Conservation (phyloP, 2,329 filamentous ascomycete genomes). For the Daldinia eschscholtzii region DNA sequence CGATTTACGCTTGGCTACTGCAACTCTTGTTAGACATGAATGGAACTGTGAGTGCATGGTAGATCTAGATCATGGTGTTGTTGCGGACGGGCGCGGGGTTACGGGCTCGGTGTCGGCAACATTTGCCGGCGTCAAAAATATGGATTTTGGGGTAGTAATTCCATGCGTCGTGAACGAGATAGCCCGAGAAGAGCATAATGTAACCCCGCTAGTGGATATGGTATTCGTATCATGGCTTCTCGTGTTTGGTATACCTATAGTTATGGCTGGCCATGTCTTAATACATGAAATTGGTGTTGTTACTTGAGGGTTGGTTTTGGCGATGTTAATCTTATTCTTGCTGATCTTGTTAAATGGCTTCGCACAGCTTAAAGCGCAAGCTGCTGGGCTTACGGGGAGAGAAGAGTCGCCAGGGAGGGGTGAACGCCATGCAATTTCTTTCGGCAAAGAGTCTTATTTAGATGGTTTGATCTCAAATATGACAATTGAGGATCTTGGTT, state of each 20-base stretch:
- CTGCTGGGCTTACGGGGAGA: neutral
- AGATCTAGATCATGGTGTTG: conserved; percentile 1
- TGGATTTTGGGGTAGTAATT: conserved; percentile 13
- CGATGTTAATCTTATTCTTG: conserved; percentile 17
- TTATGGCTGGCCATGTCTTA: conserved; percentile 2
- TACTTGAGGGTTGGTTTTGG: neutral
- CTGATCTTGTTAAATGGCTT: conserved; percentile 12
- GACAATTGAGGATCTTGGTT: conserved; percentile 52
- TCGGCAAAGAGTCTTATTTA: conserved; percentile 48
- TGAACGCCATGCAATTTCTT: neutral
- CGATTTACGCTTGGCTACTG: conserved; percentile 6
- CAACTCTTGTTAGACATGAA: neutral
- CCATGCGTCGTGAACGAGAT: conserved; percentile 15
- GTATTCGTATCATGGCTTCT: neutral
- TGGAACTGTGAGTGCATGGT: neutral
- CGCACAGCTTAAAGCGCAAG: conserved; percentile 12
- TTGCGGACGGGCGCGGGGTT: neutral
- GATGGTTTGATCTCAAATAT: conserved; percentile 50
- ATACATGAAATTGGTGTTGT: neutral
- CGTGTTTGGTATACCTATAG: conserved; percentile 3
- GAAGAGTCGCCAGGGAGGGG: neutral
- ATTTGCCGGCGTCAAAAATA: conserved; percentile 13
- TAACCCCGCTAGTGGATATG: conserved; percentile 26
- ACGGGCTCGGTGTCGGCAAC: conserved; percentile 2
- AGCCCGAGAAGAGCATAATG: conserved; percentile 34